Percentiles rank a stretch among this genome's conserved stretches.
Evolutionary conservation across 768 basidiomycete genomes (phyloP).

Genomic region (Cyclocybe cylindracea): DNA sequence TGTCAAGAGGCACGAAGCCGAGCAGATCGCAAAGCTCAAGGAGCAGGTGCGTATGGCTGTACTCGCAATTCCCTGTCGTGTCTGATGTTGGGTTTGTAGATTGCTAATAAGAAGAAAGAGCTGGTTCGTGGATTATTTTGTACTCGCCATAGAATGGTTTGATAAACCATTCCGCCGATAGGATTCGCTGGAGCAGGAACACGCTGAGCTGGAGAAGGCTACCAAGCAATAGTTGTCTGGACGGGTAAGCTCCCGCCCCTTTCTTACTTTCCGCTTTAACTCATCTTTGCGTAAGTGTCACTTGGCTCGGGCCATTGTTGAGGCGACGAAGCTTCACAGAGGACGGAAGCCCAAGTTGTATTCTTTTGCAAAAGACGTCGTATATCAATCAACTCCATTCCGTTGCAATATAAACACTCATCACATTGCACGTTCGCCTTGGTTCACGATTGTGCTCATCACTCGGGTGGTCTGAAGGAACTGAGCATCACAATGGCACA

Average conservation of each 20-base stretch:
- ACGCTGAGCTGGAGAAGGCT: conserved; percentile 8
- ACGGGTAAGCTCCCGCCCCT: too few species aligned
- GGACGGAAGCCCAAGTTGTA: too few species aligned
- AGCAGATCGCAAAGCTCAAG: conserved; percentile 60
- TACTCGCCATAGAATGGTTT: background rate
- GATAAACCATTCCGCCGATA: conserved; percentile 7
- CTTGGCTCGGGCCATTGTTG: too few species aligned
- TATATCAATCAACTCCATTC: too few species aligned
- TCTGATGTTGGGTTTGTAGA: conserved; percentile 19
- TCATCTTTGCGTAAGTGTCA: background rate
- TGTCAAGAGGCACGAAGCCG: conserved; percentile 56
- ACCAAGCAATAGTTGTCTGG: background rate
- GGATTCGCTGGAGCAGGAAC: conserved; percentile 26
- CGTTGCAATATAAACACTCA: too few species aligned
- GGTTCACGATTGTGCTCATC: too few species aligned
- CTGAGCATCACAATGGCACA: too few species aligned
- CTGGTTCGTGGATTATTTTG: conserved; percentile 23
- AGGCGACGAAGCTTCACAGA: too few species aligned
- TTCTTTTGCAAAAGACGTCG: too few species aligned
- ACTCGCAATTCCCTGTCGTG: background rate
- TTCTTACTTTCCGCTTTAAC: background rate
- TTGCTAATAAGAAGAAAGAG: conserved; percentile 34
- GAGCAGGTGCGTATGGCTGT: conserved; percentile 43
- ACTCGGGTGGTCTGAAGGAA: too few species aligned
- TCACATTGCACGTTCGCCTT: too few species aligned